A percentile compares a stretch with the other conserved stretches of the same genome.
These are phyloP conservation scores for Colletotrichum eleusines DNA, from an alignment of 2,329 filamentous ascomycete genomes.

Conservation along the genomic window DNA sequence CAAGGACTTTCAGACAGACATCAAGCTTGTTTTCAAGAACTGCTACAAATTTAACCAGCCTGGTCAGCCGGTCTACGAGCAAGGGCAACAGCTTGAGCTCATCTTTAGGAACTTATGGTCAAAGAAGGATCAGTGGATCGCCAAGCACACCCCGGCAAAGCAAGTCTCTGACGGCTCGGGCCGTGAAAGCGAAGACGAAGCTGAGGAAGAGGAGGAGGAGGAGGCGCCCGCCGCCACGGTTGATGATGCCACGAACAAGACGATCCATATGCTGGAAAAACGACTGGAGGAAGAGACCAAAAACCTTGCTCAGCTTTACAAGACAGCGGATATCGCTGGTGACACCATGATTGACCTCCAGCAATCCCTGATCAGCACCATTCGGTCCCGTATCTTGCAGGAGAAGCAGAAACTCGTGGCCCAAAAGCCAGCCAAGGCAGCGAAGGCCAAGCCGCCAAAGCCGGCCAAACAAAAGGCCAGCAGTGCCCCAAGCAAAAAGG, in stretches of 20 bases:
- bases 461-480: slow-evolving; percentile 63
- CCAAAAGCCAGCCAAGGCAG: slow-evolving; percentile 69
- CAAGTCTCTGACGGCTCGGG: slow-evolving; percentile 71
- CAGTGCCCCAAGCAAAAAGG: slow-evolving; percentile 57
- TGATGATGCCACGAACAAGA: slow-evolving; percentile 48
- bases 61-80: slow-evolving; percentile 77
- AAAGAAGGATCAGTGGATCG: slow-evolving; percentile 85
- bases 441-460: slow-evolving; percentile 65
- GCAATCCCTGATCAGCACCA: slow-evolving; percentile 71
- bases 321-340: slow-evolving; percentile 63
- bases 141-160: slow-evolving; percentile 72
- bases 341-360: slow-evolving; percentile 67
- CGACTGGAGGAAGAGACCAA: slow-evolving; percentile 68
- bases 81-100: slow-evolving; percentile 79
- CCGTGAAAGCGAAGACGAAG: slow-evolving; percentile 76
- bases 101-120: slow-evolving; percentile 82
- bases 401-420: slow-evolving; percentile 74
- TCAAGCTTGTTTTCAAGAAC: slow-evolving; percentile 87
- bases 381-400: slow-evolving; percentile 79
- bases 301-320: slow-evolving; percentile 66
- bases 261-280: slow-evolving; percentile 65
- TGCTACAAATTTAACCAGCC: slow-evolving; percentile 89
- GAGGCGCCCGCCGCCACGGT: slow-evolving; percentile 71
- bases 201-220: slow-evolving; percentile 78
- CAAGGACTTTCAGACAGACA: slow-evolving; percentile 88